Conservation (phyloP, 2,329 filamentous ascomycete species). For the Nemania diffusa region DNA sequence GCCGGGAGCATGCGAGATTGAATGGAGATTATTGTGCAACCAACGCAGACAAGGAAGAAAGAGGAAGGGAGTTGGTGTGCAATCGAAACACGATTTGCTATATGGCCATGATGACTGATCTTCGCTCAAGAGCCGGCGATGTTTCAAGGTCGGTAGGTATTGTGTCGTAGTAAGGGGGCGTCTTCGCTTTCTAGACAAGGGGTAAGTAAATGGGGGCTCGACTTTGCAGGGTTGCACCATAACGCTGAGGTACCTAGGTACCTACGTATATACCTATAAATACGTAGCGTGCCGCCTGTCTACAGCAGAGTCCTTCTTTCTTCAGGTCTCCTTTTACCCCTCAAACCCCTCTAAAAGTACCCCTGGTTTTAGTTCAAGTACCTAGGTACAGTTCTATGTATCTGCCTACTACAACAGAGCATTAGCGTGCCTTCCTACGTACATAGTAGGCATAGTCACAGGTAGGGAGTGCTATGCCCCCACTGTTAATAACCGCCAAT, state of each 20-base stretch:
- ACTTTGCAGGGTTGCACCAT: constrained; percentile 8
- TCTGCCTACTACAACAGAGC: no score
- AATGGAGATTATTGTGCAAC: constrained; percentile 8
- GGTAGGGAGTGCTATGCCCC: not conserved
- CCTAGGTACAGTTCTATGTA: not conserved
- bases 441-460: no score
- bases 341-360: constrained; percentile 7
- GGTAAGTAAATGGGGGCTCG: constrained; percentile 12
- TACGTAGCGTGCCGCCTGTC: no score
- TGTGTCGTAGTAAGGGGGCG: constrained; percentile 14
- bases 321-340: constrained; percentile 7
- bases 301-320: not conserved
- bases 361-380: not conserved
- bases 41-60: not conserved
- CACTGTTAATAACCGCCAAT: not conserved
- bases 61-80: constrained; percentile 2
- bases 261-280: not conserved
- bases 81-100: constrained; percentile 55
- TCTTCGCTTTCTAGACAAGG: constrained; percentile 19
- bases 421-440: no score
- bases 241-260: not conserved
- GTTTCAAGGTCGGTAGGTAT: constrained; percentile 25
- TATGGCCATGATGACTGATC: constrained; percentile 37
- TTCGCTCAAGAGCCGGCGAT: constrained; percentile 13
- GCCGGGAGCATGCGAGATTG: constrained; percentile 22